Base-by-base conservation (phyloP, 129 eudicot genomes). In the Centrapalus pauciflorus region DNA sequence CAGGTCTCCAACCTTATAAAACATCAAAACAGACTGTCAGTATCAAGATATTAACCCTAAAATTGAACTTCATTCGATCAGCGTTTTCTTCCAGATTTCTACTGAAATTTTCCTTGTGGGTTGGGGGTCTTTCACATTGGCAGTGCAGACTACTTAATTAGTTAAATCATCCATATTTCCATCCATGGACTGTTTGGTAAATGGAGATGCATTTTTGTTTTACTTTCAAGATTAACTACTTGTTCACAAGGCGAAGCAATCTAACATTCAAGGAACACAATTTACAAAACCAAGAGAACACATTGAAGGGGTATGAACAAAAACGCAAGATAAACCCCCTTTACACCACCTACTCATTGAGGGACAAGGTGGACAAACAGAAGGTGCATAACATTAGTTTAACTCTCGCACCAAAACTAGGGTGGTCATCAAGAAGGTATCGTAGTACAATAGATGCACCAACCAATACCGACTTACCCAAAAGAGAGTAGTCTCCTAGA, bases 1-100 rank as follows among this genome's bases (percentile, higher is more conserved):
- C 69, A 93, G 74, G 70, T 93, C 98, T 67, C 96, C 98, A 80
- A 93, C 96, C 98, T 92, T 76, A 56, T 40, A 46, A 23, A 26
- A 45, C 46, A 21, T 35, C 29, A 25, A 35, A 61, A 25, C 14
- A 19, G 17, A 24, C 1, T 45, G 10, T 16, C 0, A n/a, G n/a
- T n/a, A n/a, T n/a, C n/a, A n/a, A n/a, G n/a, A n/a, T 1, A 38
- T 38, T 16, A 38, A 2, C 46, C 46, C 16, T 4, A 49, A 62
- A 16, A 33, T 8, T n/a, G 33, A 57, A 40, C 12, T 5, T 4
- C 28, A 40, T 30, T 19, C 40, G 27, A 26, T 33, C 50, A 59
- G 16, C n/a, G 28, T 37, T 55, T 50, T 55, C 25, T 34, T 45
- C 35, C 40, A 14, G 40, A 64, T n/a, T 32, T 21, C 34, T 11